A percentile compares a stretch with the other conserved stretches of the same genome.
phyloP scores from a whole-genome alignment of 148 eudicot genomes.

The Rhododendron mucronatum region DNA sequence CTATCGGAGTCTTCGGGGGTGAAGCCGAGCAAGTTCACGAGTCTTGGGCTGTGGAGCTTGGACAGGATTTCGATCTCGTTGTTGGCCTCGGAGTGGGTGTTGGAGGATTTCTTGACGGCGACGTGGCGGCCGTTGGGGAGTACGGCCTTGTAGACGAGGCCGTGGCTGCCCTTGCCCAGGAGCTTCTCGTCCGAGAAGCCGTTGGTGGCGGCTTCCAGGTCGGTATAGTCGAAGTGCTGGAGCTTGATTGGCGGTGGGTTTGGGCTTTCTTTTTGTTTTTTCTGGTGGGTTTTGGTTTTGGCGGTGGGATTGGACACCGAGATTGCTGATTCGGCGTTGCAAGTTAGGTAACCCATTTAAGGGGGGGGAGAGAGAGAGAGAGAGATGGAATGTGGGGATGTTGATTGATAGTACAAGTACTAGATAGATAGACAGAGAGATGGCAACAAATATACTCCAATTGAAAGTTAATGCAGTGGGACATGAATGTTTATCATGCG shows the following conservation, averaged over 20 bases:
- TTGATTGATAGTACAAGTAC: not conserved
- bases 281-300: slow-evolving; percentile 2
- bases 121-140: slow-evolving; percentile 63
- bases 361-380: not conserved
- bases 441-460: too few relatives aligned
- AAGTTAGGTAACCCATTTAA: not conserved
- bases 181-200: slow-evolving; percentile 71
- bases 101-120: slow-evolving; percentile 57
- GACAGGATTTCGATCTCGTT: slow-evolving; percentile 80
- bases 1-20: slow-evolving; percentile 14
- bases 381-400: not conserved
- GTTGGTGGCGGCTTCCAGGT: slow-evolving; percentile 66
- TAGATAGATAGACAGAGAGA: too few relatives aligned
- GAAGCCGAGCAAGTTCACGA: slow-evolving; percentile 77
- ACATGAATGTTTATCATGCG: not conserved
- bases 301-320: not conserved
- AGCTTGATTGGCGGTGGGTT: slow-evolving; percentile 38
- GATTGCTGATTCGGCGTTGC: slow-evolving; percentile 8
- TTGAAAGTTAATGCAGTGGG: not conserved
- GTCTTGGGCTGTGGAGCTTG: slow-evolving; percentile 51
- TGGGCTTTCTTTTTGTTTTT: not conserved
- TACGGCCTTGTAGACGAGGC: slow-evolving; percentile 79
- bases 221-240: slow-evolving; percentile 59
- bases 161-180: slow-evolving; percentile 89
- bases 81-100: slow-evolving; percentile 41